These are phyloP conservation scores for Lavandula angustifolia DNA, from an alignment of 257 asterid genomes.

Conservation along the genomic window DNA sequence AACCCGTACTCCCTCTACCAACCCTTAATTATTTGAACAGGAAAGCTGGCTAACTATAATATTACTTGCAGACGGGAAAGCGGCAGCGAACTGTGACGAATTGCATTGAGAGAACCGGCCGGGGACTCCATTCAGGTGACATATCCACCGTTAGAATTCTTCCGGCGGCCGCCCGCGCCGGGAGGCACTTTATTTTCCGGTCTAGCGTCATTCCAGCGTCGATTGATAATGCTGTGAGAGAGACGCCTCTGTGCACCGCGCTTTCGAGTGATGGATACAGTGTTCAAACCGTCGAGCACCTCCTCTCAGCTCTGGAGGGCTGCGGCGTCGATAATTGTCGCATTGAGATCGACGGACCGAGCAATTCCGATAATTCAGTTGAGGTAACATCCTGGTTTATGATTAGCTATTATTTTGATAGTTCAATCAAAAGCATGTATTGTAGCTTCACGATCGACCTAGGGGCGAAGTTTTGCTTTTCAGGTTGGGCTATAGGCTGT, in stretches of 20 bases:
- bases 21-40: neutral
- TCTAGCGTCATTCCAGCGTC: constrained; percentile 66
- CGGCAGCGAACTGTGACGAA: constrained; percentile 71
- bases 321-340: constrained; percentile 82
- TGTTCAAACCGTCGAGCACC: constrained; percentile 79
- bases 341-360: constrained; percentile 58
- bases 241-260: constrained; percentile 73
- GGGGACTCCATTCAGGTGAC: constrained; percentile 85
- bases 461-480: neutral
- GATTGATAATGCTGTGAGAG: constrained; percentile 53
- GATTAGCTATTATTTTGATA: neutral
- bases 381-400: constrained; percentile 51
- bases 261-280: constrained; percentile 64
- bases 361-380: constrained; percentile 44
- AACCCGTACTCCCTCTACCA: constrained; percentile 46
- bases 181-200: constrained; percentile 64
- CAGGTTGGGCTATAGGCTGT: neutral
- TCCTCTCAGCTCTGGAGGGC: constrained; percentile 93
- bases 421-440: neutral
- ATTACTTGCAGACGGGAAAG: constrained; percentile 67
- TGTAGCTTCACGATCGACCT: neutral
- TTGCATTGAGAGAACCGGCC: constrained; percentile 65
- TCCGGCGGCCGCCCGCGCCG: constrained; percentile 67
- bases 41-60: constrained; percentile 21
- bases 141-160: constrained; percentile 57